Conservation (phyloP, 345 rosid species). For the Noccaea caerulescens region DNA sequence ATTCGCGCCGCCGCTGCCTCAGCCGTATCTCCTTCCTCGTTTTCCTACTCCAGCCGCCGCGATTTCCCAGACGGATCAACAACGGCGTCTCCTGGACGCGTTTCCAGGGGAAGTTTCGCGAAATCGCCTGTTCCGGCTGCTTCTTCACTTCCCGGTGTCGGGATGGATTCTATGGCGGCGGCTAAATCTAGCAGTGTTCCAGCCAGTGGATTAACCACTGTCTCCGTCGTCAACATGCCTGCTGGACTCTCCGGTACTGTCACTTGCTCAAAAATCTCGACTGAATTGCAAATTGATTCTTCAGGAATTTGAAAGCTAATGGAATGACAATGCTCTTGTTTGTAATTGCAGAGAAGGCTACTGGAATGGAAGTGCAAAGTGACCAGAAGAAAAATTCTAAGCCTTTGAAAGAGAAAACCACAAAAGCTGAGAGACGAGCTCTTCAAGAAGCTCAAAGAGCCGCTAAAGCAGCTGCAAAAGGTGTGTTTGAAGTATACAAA, state of each 20-base stretch:
- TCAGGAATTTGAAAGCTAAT: background rate
- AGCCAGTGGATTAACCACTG: constrained; percentile 66
- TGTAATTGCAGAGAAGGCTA: constrained; percentile 56
- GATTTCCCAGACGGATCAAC: constrained; percentile 46
- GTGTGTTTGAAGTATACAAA: constrained; percentile 39
- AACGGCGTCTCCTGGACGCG: constrained; percentile 50
- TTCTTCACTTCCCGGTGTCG: constrained; percentile 50
- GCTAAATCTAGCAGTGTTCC: constrained; percentile 70
- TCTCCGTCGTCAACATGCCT: constrained; percentile 65
- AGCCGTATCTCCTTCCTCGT: constrained; percentile 48
- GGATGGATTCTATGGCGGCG: constrained; percentile 46
- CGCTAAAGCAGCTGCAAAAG: constrained; percentile 92
- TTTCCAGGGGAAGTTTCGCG: constrained; percentile 46
- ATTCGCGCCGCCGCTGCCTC: constrained; percentile 42
- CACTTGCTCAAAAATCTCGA: background rate
- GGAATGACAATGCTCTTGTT: constrained; percentile 21
- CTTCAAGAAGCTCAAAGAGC: constrained; percentile 94
- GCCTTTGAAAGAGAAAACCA: constrained; percentile 75
- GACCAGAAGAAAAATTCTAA: constrained; percentile 56
- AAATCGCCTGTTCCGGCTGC: constrained; percentile 43
- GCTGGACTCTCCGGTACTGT: constrained; percentile 60
- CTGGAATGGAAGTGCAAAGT: constrained; percentile 57
- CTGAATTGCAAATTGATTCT: constrained; percentile 10
- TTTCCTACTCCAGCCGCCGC: constrained; percentile 47
- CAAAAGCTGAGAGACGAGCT: constrained; percentile 94